Evolutionary conservation across 2,329 filamentous ascomycete genomes (phyloP).

Genomic region (Paraphaeosphaeria sporulosa): DNA sequence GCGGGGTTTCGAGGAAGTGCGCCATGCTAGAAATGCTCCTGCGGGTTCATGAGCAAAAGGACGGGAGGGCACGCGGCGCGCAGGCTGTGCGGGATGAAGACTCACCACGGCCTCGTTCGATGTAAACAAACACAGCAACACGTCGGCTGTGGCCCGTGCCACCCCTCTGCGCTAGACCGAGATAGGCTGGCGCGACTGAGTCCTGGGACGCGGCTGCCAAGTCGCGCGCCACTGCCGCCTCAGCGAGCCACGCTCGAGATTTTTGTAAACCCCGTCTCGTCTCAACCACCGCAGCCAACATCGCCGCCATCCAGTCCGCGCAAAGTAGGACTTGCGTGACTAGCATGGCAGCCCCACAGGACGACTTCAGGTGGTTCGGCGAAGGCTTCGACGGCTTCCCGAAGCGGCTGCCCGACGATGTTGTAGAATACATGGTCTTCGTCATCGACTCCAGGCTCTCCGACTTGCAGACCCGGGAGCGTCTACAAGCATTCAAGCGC

Average conservation of each 20-base stretch:
- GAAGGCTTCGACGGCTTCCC: slow-evolving; percentile 72
- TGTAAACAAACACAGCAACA: slow-evolving; percentile 15
- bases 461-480: slow-evolving; percentile 65
- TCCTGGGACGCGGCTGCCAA: slow-evolving; percentile 7
- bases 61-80: slow-evolving; percentile 23
- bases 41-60: slow-evolving; percentile 40
- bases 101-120: slow-evolving; percentile 10
- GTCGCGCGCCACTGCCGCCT: too few relatives aligned
- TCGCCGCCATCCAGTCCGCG: neutral
- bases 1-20: slow-evolving; percentile 78
- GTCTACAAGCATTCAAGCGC: slow-evolving; percentile 76
- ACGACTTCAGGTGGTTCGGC: slow-evolving; percentile 71
- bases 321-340: neutral
- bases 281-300: neutral
- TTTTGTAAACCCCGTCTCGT: neutral
- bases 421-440: slow-evolving; percentile 84
- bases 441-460: slow-evolving; percentile 66
- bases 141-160: slow-evolving; percentile 20
- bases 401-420: slow-evolving; percentile 78
- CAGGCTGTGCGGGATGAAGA: slow-evolving; percentile 13
- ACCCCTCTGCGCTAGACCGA: slow-evolving; percentile 18
- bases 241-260: neutral
- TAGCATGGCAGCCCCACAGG: slow-evolving; percentile 49
- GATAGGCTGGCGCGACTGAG: slow-evolving; percentile 22
- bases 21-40: slow-evolving; percentile 49